Evolutionary conservation across 257 asterid genomes (phyloP).

Genomic region (Echium plantagineum): DNA sequence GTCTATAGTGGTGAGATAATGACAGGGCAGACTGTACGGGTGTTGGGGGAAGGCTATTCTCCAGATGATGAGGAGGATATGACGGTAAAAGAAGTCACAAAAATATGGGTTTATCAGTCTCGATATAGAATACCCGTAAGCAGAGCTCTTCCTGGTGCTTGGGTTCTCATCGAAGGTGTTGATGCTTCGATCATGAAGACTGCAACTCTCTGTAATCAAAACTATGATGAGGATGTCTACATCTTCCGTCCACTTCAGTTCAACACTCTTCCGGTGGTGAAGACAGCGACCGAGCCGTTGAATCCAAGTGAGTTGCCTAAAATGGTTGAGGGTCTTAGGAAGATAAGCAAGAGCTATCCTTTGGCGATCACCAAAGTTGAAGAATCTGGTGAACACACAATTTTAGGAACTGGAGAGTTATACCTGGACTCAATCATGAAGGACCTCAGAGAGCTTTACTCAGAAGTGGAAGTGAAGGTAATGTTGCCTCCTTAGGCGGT

Average conservation of each 20-base stretch:
- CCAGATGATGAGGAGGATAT: constrained; percentile 98
- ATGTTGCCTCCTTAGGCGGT: not conserved
- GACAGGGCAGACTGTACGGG: constrained; percentile 86
- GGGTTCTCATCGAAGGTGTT: constrained; percentile 99
- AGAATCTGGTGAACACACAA: constrained; percentile 97
- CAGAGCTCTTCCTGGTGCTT: constrained; percentile 96
- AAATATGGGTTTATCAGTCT: constrained; percentile 95
- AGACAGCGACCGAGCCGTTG: constrained; percentile 96
- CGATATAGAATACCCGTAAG: constrained; percentile 92
- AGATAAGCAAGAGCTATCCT: constrained; percentile 97
- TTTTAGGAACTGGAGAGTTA: constrained; percentile 90
- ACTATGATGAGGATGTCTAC: constrained; percentile 71
- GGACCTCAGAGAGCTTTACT: constrained; percentile 95
- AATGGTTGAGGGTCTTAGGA: constrained; percentile 98
- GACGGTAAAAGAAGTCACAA: constrained; percentile 92
- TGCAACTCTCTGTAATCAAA: constrained; percentile 79
- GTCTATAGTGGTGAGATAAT: constrained; percentile 90
- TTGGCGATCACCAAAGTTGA: constrained; percentile 94
- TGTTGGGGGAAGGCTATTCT: constrained; percentile 96
- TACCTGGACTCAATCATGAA: constrained; percentile 95
- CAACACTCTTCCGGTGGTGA: constrained; percentile 94
- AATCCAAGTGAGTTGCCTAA: constrained; percentile 97
- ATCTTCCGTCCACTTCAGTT: constrained; percentile 92
- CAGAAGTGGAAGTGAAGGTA: constrained; percentile 99
- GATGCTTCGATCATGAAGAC: constrained; percentile 99